phyloP scores from a whole-genome alignment of 2,329 filamentous ascomycete species.

The Fonsecaea nubica region DNA sequence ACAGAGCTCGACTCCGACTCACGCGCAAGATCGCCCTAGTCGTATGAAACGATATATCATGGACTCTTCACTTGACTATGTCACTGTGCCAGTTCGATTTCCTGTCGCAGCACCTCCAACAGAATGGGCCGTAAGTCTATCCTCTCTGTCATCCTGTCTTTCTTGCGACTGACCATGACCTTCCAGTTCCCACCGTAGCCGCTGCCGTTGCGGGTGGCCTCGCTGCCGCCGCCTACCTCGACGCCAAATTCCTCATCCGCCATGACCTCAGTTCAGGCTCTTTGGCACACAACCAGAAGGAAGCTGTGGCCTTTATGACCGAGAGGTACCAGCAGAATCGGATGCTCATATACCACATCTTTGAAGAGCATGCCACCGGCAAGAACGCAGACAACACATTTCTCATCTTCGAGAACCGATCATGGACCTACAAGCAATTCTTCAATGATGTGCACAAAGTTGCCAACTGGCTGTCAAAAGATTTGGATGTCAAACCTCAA shows the following conservation, averaged over 20 bases:
- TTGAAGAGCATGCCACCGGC: conserved; percentile 64
- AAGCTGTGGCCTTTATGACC: conserved; percentile 31
- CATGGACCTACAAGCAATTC: conserved; percentile 65
- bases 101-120: conserved; percentile 15
- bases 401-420: conserved; percentile 70
- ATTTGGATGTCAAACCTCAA: conserved; percentile 62
- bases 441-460: conserved; percentile 64
- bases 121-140: conserved; percentile 22
- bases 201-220: conserved; percentile 45
- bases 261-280: conserved; percentile 66
- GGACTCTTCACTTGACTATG: conserved; percentile 1
- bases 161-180: background rate
- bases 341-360: conserved; percentile 70
- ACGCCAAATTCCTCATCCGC: conserved; percentile 71
- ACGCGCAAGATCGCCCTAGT: conserved; percentile 1
- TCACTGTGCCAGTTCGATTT: background rate
- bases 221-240: conserved; percentile 64
- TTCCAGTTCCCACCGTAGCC: conserved; percentile 36
- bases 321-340: conserved; percentile 57
- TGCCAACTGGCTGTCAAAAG: conserved; percentile 65
- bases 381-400: conserved; percentile 61
- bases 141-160: background rate
- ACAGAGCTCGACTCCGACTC: conserved; percentile 6
- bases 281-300: conserved; percentile 31
- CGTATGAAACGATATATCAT: conserved; percentile 10